Conservation (phyloP, 768 basidiomycete genomes). For the Lactifluus subvellereus region DNA sequence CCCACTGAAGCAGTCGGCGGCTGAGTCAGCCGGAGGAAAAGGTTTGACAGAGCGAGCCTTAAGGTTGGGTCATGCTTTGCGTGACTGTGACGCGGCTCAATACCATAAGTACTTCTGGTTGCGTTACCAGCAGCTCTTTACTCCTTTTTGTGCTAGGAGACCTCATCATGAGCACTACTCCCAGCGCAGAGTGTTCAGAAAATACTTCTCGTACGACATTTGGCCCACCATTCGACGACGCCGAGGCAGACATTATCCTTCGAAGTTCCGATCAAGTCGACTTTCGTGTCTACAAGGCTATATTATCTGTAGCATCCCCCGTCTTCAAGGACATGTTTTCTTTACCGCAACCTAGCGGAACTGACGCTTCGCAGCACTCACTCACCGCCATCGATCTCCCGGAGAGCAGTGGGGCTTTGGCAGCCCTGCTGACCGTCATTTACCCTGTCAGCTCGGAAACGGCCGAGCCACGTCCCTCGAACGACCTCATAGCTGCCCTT, state of each 20-base stretch:
- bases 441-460: not conserved
- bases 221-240: not conserved
- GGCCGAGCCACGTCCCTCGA: not conserved
- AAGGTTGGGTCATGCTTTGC: too few species aligned
- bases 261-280: conserved; percentile 8
- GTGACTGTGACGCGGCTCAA: too few species aligned
- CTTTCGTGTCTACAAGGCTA: not conserved
- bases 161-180: not conserved
- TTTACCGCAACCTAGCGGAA: not conserved
- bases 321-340: conserved; percentile 2
- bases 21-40: too few species aligned
- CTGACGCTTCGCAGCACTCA: not conserved
- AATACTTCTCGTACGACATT: not conserved
- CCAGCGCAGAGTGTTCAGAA: not conserved
- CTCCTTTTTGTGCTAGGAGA: not conserved
- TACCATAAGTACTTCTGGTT: too few species aligned
- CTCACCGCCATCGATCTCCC: not conserved
- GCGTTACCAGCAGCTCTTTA: too few species aligned
- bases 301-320: conserved; percentile 6
- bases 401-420: not conserved
- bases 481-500: not conserved
- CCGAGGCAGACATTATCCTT: not conserved
- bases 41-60: too few species aligned
- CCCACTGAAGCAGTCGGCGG: too few species aligned
- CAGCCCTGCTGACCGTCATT: not conserved